These are phyloP conservation scores for Globisporangium recalcitrans DNA, from an alignment of 352 stramenopile species.

Conservation along the genomic window DNA sequence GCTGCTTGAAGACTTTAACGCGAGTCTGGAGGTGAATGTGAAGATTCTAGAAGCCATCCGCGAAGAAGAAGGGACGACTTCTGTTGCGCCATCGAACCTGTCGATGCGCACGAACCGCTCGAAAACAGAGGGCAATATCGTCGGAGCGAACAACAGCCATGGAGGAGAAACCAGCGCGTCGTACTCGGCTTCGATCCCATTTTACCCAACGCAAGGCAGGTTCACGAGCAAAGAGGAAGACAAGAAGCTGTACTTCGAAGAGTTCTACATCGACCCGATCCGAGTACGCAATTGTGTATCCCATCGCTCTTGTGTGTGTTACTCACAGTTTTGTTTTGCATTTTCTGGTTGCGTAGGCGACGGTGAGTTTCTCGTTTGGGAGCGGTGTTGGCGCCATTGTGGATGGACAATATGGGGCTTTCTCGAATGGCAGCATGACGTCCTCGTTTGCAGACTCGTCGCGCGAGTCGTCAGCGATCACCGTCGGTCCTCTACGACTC, in stretches of 20 bases:
- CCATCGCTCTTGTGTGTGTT: background rate
- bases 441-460: conserved; percentile 20
- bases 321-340: background rate
- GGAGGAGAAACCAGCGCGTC: conserved; percentile 1
- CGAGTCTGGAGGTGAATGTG: conserved; percentile 62
- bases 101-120: conserved; percentile 27
- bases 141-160: conserved; percentile 16
- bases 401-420: conserved; percentile 40
- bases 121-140: conserved; percentile 19
- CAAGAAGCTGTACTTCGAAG: conserved; percentile 88
- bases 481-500: conserved; percentile 70
- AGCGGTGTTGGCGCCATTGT: conserved; percentile 59
- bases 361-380: conserved; percentile 82
- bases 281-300: conserved; percentile 26
- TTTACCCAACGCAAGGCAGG: conserved; percentile 27
- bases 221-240: conserved; percentile 49
- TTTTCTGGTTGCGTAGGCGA: conserved; percentile 30
- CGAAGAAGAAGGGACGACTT: conserved; percentile 52
- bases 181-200: conserved; percentile 12
- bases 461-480: conserved; percentile 37
- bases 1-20: conserved; percentile 66
- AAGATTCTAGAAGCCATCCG: conserved; percentile 68
- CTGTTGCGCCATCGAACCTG: conserved; percentile 28
- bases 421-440: conserved; percentile 21
- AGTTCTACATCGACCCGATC: conserved; percentile 84